A percentile compares a stretch with the other conserved stretches of the same genome.
Conservation (phyloP, 495 filamentous ascomycete genomes). For the Podospora comata region DNA sequence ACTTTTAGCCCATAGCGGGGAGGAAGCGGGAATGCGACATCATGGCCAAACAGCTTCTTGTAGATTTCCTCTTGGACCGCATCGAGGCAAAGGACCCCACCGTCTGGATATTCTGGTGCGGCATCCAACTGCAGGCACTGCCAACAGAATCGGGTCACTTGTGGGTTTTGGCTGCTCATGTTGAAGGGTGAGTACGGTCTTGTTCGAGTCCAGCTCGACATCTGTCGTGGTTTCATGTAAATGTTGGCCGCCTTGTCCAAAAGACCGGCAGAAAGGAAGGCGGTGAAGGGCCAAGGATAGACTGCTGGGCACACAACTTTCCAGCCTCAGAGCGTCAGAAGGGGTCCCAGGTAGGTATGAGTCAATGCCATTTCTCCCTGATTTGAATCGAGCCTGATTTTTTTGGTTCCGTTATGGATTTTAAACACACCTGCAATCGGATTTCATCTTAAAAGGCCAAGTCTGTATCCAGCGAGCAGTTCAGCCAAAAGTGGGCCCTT, state of each 20-base stretch:
- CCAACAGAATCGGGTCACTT: constrained; percentile 35
- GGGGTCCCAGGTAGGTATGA: no score
- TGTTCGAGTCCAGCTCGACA: neutral
- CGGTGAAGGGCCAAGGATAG: neutral
- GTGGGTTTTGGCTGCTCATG: neutral
- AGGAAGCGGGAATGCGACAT: constrained; percentile 55
- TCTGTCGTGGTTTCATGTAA: neutral
- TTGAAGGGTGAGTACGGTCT: neutral
- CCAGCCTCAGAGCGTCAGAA: neutral
- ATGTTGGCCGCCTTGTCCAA: neutral
- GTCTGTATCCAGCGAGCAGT: neutral
- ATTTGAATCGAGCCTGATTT: no score
- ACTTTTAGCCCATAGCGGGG: constrained; percentile 65
- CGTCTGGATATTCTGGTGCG: constrained; percentile 34
- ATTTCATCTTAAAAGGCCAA: no score
- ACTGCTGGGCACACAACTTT: neutral
- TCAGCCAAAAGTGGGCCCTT: neutral
- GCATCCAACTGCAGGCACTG: constrained; percentile 44
- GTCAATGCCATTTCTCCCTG: no score
- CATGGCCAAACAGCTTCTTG: constrained; percentile 58
- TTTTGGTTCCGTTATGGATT: no score
- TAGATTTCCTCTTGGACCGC: constrained; percentile 62
- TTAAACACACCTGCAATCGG: no score
- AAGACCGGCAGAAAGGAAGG: neutral
- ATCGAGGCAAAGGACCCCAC: constrained; percentile 31